A percentile compares a stretch with the other conserved stretches of the same genome.
Evolutionary conservation across 495 filamentous ascomycete species (phyloP).

Genomic region (Penicillium coffeae): DNA sequence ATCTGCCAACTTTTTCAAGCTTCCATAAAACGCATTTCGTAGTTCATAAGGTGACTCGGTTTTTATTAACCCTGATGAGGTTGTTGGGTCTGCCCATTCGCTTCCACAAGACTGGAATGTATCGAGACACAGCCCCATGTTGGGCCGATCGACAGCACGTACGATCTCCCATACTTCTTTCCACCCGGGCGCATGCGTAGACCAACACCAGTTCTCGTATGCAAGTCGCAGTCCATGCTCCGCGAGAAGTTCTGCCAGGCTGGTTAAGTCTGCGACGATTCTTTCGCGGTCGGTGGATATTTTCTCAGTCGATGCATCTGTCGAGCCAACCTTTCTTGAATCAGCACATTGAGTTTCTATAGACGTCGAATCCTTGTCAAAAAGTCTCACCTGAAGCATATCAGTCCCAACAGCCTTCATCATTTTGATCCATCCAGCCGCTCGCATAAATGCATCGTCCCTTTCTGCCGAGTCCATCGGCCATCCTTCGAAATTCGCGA

Average conservation of each 20-base stretch:
- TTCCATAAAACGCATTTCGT: constrained; percentile 45
- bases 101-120: constrained; percentile 76
- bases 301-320: constrained; percentile 53
- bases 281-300: constrained; percentile 45
- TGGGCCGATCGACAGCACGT: constrained; percentile 53
- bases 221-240: constrained; percentile 56
- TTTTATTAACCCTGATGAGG: constrained; percentile 56
- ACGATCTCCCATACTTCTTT: constrained; percentile 65
- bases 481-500: constrained; percentile 81
- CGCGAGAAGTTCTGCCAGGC: constrained; percentile 62
- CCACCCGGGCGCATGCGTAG: constrained; percentile 66
- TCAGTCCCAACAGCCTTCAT: constrained; percentile 69
- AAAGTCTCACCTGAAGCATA: constrained; percentile 60
- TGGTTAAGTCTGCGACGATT: constrained; percentile 58
- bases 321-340: constrained; percentile 59
- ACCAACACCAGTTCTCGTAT: constrained; percentile 88
- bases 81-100: constrained; percentile 75
- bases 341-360: background rate
- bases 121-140: constrained; percentile 75
- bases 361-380: background rate
- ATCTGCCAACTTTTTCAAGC: constrained; percentile 49
- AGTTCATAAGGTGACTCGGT: constrained; percentile 36
- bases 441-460: constrained; percentile 62
- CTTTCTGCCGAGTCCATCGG: constrained; percentile 51
- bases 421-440: constrained; percentile 65